phyloP scores from a whole-genome alignment of 2,329 filamentous ascomycete genomes.

The Periconia macrospinosa region DNA sequence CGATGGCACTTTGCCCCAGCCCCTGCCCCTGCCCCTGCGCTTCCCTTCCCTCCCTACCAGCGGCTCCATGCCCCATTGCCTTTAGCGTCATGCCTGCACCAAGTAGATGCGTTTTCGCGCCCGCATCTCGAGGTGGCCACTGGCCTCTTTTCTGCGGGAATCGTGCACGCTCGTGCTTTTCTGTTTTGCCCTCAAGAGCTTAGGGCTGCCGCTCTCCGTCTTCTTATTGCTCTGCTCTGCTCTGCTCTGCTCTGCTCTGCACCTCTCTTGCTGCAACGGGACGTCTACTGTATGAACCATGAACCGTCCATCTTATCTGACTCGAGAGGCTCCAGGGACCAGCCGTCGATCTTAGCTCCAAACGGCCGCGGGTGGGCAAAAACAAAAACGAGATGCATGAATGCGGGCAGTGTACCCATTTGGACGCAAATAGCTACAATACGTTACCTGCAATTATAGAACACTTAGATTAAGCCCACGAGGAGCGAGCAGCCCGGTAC shows the following conservation, averaged over 20 bases:
- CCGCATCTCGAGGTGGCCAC: conserved; percentile 26
- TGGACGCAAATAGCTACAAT: no score
- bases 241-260: no score
- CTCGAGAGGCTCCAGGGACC: background rate
- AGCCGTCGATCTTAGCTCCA: background rate
- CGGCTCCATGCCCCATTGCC: conserved; percentile 20
- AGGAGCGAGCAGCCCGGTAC: background rate
- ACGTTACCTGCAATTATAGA: background rate
- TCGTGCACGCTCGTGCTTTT: conserved; percentile 17
- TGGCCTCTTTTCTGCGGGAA: background rate
- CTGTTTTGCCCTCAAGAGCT: conserved; percentile 1
- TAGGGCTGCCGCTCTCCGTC: no score
- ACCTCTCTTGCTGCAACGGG: no score
- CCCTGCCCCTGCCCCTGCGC: no score
- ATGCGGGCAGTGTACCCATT: background rate
- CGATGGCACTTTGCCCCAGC: no score
- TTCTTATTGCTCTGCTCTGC: no score
- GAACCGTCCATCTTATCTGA: conserved; percentile 10
- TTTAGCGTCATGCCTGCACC: conserved; percentile 20
- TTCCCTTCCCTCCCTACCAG: no score
- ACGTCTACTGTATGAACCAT: no score
- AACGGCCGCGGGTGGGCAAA: background rate
- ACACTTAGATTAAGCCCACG: conserved; percentile 8
- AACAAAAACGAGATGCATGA: background rate
- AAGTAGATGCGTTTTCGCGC: background rate